Evolutionary conservation across 805 yeast genomes (phyloP), one percentile per base, ranked within the genome.

Genomic region (Starmerella apis): DNA sequence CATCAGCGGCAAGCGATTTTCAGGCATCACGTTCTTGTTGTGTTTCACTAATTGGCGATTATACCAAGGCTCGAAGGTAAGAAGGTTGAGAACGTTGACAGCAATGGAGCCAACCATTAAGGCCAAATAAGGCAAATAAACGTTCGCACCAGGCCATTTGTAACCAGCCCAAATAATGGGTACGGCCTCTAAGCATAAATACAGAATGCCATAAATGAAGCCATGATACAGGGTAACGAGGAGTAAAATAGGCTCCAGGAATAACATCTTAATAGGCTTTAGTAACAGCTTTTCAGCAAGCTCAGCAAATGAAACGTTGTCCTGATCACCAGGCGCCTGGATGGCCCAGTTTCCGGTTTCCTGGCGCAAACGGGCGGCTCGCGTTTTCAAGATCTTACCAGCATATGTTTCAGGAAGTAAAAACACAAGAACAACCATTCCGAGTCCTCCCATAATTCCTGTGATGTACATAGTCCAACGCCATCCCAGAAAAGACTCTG

Each of bases 341-440:
- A 84, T 77, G 38, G 83, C 83, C 92, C 92, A 83, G 68, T 81
- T 85, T 18, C 85, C 83, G 11, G 90, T 84, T 55, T 78, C 68
- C 57, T 74, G 69, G 58, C 87, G 75, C 61, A 85, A 70, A 42
- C 65, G 68, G 47, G 70, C 69, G 3, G 94, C 94, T 66, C 83
- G 83, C 18, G 70, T 59, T 19, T 72, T 77, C 50, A 84, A 65
- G 47, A 85, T 71, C 10, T 78, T 70, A 16, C 87, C 86, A 56
- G 80, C 83, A 61, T 83, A 86, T 1, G 86, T 78, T 66, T 85
- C 95, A 47, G 72, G 74, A 52, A 69, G 69, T 50, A 77, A 70
- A n/a, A 82, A 57, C 0, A 70, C 50, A 18, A 71, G 63, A 13
- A 68, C 51, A 1, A 73, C 60, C 1, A 70, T 57, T 11, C 75